These are phyloP conservation scores for Russula lepida DNA, from an alignment of 768 basidiomycete species.

Conservation along the genomic window DNA sequence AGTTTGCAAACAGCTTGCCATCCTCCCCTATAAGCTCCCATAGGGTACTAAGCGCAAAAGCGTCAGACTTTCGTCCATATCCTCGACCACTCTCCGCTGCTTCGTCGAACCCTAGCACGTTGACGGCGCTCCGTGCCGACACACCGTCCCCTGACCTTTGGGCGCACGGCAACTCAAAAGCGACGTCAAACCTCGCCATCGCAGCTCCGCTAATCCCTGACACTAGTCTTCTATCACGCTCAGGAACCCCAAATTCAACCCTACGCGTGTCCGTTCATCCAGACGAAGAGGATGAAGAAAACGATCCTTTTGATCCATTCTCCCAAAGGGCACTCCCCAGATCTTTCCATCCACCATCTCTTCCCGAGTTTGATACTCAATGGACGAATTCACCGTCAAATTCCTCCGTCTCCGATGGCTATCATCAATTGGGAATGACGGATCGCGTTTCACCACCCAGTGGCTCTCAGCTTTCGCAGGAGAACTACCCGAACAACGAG, in stretches of 20 bases:
- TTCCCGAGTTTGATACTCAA: slow-evolving; percentile 54
- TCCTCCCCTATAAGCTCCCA: slow-evolving; percentile 82
- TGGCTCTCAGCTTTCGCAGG: slow-evolving; percentile 17
- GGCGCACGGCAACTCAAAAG: slow-evolving; percentile 63
- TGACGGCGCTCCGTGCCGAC: slow-evolving; percentile 48
- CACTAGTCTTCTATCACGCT: slow-evolving; percentile 40
- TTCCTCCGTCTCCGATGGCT: slow-evolving; percentile 45
- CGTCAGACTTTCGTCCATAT: slow-evolving; percentile 80
- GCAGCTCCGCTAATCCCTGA: slow-evolving; percentile 84
- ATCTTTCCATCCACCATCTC: slow-evolving; percentile 54
- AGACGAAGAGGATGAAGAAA: slow-evolving; percentile 61
- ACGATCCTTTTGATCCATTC: slow-evolving; percentile 82
- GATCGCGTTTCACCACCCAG: slow-evolving; percentile 18
- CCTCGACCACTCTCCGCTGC: slow-evolving; percentile 72
- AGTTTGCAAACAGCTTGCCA: slow-evolving; percentile 74
- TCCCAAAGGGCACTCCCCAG: slow-evolving; percentile 41
- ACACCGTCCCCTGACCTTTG: slow-evolving; percentile 88
- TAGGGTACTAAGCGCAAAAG: slow-evolving; percentile 81
- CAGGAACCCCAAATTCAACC: slow-evolving; percentile 61
- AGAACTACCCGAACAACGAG: slow-evolving; percentile 29
- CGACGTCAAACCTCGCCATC: slow-evolving; percentile 81
- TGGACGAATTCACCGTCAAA: slow-evolving; percentile 49
- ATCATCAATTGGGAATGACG: slow-evolving; percentile 23
- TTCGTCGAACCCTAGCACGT: slow-evolving; percentile 49
- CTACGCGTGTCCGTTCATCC: slow-evolving; percentile 56